Evolutionary conservation across 1,284 basidiomycete species (phyloP).

Genomic region (Ganoderma meredithae): DNA sequence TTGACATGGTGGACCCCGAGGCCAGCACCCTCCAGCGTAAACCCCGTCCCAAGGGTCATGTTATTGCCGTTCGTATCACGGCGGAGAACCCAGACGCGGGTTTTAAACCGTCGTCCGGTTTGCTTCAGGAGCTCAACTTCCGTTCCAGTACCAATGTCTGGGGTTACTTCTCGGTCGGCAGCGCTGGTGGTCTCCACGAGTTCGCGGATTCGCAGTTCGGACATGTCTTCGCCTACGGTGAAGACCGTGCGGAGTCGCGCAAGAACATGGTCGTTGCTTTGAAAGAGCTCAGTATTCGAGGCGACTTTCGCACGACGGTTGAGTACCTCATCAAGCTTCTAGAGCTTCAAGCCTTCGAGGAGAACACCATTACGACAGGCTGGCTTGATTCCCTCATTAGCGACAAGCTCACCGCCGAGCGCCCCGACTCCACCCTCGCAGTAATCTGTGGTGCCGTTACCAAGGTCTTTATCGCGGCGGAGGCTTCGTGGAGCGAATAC

Average conservation of each 20-base stretch:
- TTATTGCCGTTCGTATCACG: constrained; percentile 99
- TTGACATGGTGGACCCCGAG: constrained; percentile 92
- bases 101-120: constrained; percentile 99
- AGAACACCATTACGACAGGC: constrained; percentile 98
- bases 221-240: constrained; percentile 99
- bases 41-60: constrained; percentile 97
- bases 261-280: constrained; percentile 99
- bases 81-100: constrained; percentile 99
- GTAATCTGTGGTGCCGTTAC: constrained; percentile 98
- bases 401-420: constrained; percentile 95
- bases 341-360: constrained; percentile 95
- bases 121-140: constrained; percentile 98
- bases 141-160: constrained; percentile 98
- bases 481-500: constrained; percentile 93
- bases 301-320: constrained; percentile 98
- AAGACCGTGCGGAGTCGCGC: constrained; percentile 93
- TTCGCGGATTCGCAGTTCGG: constrained; percentile 99
- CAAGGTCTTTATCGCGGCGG: constrained; percentile 92
- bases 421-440: constrained; percentile 91
- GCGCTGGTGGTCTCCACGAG: constrained; percentile 97
- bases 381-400: constrained; percentile 99
- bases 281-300: constrained; percentile 98
- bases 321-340: constrained; percentile 99
- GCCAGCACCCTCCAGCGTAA: constrained; percentile 91
- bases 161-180: constrained; percentile 99